Conservation (phyloP, 2,329 filamentous ascomycete species). For the Venturia nashicola region DNA sequence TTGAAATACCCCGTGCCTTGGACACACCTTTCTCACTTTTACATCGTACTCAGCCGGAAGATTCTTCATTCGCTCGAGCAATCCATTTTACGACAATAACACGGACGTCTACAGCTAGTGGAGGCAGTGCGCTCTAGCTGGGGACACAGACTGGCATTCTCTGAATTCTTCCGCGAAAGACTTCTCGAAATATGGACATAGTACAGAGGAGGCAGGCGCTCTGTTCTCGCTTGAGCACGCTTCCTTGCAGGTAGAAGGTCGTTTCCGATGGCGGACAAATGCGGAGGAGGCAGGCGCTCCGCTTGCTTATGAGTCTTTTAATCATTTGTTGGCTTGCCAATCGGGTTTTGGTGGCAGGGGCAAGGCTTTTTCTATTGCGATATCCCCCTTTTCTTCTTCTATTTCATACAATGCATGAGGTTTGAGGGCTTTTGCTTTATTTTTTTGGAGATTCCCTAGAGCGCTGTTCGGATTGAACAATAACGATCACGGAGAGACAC, state of each 20-base stretch:
- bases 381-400: background rate
- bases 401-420: background rate
- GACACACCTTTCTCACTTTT: background rate
- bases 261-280: background rate
- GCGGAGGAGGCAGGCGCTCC: background rate
- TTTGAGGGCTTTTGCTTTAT: background rate
- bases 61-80: background rate
- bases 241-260: background rate
- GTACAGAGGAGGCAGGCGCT: slow-evolving; percentile 11
- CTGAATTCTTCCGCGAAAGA: background rate
- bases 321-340: background rate
- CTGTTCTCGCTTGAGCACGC: slow-evolving; percentile 1
- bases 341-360: background rate
- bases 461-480: background rate
- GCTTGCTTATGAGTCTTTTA: background rate
- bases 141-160: background rate
- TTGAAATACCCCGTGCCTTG: background rate
- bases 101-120: slow-evolving; percentile 1
- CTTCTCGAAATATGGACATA: background rate
- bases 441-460: background rate
- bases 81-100: background rate
- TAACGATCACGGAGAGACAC: background rate
- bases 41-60: background rate
- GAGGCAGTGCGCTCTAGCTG: slow-evolving; percentile 8
- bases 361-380: background rate